phyloP scores from a whole-genome alignment of 345 rosid genomes.

The Gossypium ekmanianum region DNA sequence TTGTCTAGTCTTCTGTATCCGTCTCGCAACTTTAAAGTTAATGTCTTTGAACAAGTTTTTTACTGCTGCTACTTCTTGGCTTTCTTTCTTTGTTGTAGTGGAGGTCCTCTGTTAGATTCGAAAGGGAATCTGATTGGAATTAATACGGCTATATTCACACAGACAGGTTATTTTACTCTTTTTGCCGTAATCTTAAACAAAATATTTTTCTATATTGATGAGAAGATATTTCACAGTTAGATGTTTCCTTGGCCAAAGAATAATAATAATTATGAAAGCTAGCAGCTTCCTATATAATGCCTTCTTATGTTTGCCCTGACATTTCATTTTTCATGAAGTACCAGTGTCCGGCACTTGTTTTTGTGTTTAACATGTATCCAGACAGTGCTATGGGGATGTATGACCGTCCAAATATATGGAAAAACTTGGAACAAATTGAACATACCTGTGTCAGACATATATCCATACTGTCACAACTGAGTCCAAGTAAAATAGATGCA shows the following conservation, averaged over 20 bases:
- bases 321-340: neutral
- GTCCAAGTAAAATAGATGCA: neutral
- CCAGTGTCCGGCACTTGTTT: no score
- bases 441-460: neutral
- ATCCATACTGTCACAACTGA: neutral
- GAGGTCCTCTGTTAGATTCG: conserved; percentile 90
- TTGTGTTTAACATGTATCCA: neutral
- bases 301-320: neutral
- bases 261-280: neutral
- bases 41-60: conserved; percentile 2
- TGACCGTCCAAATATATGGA: neutral
- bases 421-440: neutral
- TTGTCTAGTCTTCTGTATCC: neutral
- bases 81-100: conserved; percentile 43
- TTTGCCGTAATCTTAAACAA: neutral
- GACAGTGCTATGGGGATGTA: neutral
- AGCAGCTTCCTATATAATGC: neutral
- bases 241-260: neutral
- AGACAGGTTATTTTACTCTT: conserved; percentile 54
- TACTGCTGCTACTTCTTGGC: neutral
- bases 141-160: conserved; percentile 89
- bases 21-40: neutral
- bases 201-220: neutral
- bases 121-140: conserved; percentile 90
- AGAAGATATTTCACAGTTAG: neutral